Evolutionary conservation across 108 stramenopile genomes (phyloP), one percentile per base, ranked within the genome.

Genomic region (Conticribra guillardii): DNA sequence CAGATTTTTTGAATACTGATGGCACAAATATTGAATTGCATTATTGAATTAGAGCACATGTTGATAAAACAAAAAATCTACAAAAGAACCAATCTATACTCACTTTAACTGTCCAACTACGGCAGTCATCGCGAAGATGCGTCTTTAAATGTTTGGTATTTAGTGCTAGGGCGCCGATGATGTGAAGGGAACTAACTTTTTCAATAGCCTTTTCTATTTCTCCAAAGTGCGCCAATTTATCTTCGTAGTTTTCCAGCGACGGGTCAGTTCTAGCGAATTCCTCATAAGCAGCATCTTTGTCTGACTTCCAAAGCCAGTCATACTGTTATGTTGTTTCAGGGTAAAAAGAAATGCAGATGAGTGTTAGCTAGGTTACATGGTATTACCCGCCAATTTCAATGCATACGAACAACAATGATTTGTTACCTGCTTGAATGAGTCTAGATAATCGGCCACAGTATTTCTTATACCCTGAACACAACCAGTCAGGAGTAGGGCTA

Each of bases 261-360:
- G 94, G 92, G 29, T 80, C 74, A 3, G 84, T 86, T n/a, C 47
- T 47, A 75, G 84, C 60, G 69, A 96, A 96, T 55, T 76, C 64
- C 22, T 86, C 64, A 72, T 93, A 96, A n/a, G 84, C 79, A 32
- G 54, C 74, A 74, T 94, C 93, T 67, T 93, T 93, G 79, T 96
- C 96, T 19, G 83, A 77, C 65, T 87, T 82, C 94, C 94, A 95
- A 11, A 96, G 76, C 94, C 94, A 95, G 64, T 93, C 86, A 72
- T 92, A 96, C 64, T 79, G 59, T 41, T 54, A 41, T 5, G 37
- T 9, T 9, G 11, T 41, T n/a, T n/a, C n/a, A n/a, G n/a, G 22
- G 85, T 87, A 44, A 27, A 24, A 18, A 8, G 34, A 57, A 7
- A 53, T 52, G 41, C 4, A 24, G 15, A 66, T 33, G 48, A 18